A percentile compares a stretch with the other conserved stretches of the same genome.
Conservation (phyloP, 495 filamentous ascomycete genomes). For the Aspergillus taichungensis region DNA sequence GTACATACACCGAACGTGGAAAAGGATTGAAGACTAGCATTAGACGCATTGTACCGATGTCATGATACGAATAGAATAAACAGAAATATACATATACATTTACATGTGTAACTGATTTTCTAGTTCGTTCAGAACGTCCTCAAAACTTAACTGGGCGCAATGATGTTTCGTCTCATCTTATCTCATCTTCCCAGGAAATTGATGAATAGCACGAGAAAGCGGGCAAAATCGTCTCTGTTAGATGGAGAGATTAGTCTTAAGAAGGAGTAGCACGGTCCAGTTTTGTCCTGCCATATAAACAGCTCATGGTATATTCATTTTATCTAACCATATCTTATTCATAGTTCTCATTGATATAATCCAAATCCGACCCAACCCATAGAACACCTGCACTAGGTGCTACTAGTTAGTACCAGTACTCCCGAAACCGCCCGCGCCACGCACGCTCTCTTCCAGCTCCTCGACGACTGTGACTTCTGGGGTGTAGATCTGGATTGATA, state of each 20-base stretch:
- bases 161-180: no score
- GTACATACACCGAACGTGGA: not conserved
- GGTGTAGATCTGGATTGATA: conserved; percentile 58
- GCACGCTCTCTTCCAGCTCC: conserved; percentile 80
- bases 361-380: conserved; percentile 1
- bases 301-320: not conserved
- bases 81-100: not conserved
- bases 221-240: no score
- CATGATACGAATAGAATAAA: not conserved
- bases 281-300: not conserved
- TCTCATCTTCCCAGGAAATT: no score
- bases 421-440: conserved; percentile 88
- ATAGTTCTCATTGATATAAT: not conserved
- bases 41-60: not conserved
- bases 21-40: not conserved
- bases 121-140: no score
- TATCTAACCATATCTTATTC: not conserved
- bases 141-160: no score
- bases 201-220: no score
- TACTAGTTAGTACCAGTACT: conserved; percentile 58
- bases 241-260: no score
- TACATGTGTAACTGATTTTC: no score
- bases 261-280: no score
- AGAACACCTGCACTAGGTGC: not conserved
- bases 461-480: conserved; percentile 82